Evolutionary conservation across 108 stramenopile genomes (phyloP), one percentile per base, ranked within the genome.

Genomic region (Skeletonema tropicum): DNA sequence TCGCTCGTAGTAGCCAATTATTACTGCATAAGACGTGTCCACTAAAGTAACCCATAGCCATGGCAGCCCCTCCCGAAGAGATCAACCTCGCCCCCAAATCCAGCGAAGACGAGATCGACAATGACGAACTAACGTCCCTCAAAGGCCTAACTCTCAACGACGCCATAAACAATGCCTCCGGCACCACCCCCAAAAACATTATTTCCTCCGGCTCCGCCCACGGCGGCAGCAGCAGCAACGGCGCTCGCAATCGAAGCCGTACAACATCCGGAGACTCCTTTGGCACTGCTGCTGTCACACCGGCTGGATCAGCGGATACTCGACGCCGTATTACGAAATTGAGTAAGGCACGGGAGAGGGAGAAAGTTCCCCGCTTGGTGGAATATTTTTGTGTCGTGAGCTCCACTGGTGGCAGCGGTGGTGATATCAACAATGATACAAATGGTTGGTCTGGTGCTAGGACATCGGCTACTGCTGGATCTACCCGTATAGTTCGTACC

Each of bases 351-450:
- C 32, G 68, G 5, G 68, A 73, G 31, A 33, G 67, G 11, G 67
- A 78, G 45, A 78, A 71, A 31, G 57, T 62, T 23, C 60, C 77
- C 8, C 83, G 92, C 38, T 68, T 93, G 52, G 92, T 93, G 66
- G 94, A 95, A 63, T 95, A 95, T 63, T 89, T 95, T 68, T 88
- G 90, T 42, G 89, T 95, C 13, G 88, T 93, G 6, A 86, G 85
- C 23, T 66, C 68, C 15, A 52, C 52, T 45, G 23, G n/a, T n/a
- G n/a, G n/a, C n/a, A n/a, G 36, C 57, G 42, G 30, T 32, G 21
- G 29, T 17, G 49, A 21, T 39, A 45, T 7, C 17, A 55, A 61
- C 42, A 71, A 41, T 33, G 32, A 13, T 13, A 1, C 26, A 2
- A 41, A 13, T 41, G 39, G 39, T 7, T 49, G 48, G 48, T 21